Base-by-base conservation (phyloP, 2,329 filamentous ascomycete species). In the Raffaelea arxii region DNA sequence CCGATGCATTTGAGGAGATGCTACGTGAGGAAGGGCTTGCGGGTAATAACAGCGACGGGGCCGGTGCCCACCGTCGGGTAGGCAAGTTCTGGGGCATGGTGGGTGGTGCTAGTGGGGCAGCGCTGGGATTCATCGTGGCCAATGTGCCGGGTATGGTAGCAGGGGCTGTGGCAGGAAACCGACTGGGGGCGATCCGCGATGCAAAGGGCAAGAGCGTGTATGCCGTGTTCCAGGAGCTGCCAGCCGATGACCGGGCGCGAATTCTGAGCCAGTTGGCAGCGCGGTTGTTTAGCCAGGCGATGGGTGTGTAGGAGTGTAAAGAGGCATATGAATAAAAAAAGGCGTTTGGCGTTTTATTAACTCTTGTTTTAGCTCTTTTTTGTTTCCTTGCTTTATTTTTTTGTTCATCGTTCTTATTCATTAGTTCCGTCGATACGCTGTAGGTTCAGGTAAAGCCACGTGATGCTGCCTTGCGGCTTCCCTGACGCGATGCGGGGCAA, bases 171-270 rank as follows among this genome's bases (percentile, higher is more conserved):
- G 91, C 90, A 1, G 92, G 92, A 11, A 97, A 96, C 66, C 70
- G 90, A 44, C 67, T 97, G n/a, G 92, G 92, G 1, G 86, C 87
- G 6, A 78, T 98, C 19, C 74, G 92, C 47, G 92, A 98, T 66
- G 80, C 85, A 25, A 89, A 82, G 66, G 90, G 90, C 21, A 97
- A 96, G 80, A 94, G 87, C 60, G 92, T 98, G 6, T 97, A 94
- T 65, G 74, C 81, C 24, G 92, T 96, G 16, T 97, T 91, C 62
- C 80, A 87, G 71, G 86, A 95, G 56, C 70, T 98, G 59, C 89
- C 89, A 43, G 84, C 88, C 64, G 74, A 74, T 43, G 90, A 95
- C 59, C 84, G 87, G 59, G 81, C 88, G 46, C 81, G 80, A 62
- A 65, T 98, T 57, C 70, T 97, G 51, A 84, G 82, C 60, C 86